Percentiles rank a stretch among this genome's conserved stretches.
Conservation (phyloP, 169 alveolate genomes). For the Plasmodium gonderi region DNA sequence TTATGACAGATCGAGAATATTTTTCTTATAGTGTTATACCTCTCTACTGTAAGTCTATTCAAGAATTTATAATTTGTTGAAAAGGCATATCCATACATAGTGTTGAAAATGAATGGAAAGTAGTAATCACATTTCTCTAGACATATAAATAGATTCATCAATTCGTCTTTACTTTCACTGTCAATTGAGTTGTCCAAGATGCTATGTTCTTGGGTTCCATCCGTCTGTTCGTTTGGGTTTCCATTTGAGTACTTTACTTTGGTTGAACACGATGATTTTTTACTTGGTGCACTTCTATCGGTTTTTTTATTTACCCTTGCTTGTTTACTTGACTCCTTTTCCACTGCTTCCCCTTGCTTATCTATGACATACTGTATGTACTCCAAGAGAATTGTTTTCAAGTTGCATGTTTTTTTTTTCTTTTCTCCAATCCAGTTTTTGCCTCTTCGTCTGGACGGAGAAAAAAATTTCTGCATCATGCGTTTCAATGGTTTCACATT, state of each 20-base stretch:
- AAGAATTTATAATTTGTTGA: conserved; percentile 8
- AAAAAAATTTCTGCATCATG: not conserved
- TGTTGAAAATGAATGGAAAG: conserved; percentile 51
- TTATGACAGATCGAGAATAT: not conserved
- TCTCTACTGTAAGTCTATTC: conserved; percentile 8
- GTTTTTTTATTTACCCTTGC: not conserved
- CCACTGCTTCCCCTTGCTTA: not conserved
- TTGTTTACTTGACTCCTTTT: not conserved
- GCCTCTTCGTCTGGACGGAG: too few species aligned
- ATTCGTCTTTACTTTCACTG: not conserved
- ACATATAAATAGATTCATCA: conserved; percentile 49
- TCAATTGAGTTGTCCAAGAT: too few species aligned
- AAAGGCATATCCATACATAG: conserved; percentile 6
- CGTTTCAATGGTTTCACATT: not conserved
- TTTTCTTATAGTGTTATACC: conserved; percentile 4
- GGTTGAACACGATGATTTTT: not conserved
- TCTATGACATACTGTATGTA: not conserved
- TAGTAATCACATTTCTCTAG: conserved; percentile 58
- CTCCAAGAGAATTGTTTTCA: not conserved
- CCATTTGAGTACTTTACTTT: not conserved
- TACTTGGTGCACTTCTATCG: not conserved
- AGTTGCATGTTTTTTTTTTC: conserved; percentile 29
- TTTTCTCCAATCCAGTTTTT: not conserved
- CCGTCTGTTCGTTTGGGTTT: not conserved
- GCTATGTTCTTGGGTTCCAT: not conserved